A percentile compares a stretch with the other conserved stretches of the same genome.
These are phyloP conservation scores for Aspergillus phoenicis DNA, from an alignment of 2,329 filamentous ascomycete genomes.

Conservation along the genomic window DNA sequence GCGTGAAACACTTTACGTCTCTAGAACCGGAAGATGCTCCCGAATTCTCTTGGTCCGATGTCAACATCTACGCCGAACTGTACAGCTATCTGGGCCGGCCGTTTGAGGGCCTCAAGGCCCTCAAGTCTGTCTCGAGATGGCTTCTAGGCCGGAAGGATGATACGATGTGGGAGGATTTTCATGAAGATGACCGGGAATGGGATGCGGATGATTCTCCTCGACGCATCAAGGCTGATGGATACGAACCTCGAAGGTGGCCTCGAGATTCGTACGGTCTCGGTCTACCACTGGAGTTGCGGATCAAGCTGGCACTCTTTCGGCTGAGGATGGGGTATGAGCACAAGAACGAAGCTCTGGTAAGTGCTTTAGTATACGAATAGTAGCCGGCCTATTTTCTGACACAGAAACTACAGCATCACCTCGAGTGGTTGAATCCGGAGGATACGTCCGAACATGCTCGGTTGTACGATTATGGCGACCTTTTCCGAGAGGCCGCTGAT, in stretches of 20 bases:
- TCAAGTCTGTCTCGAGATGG: slow-evolving; percentile 78
- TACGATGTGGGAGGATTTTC: slow-evolving; percentile 71
- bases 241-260: slow-evolving; percentile 57
- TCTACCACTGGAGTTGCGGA: slow-evolving; percentile 78
- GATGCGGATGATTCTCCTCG: slow-evolving; percentile 71
- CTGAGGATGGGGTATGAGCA: slow-evolving; percentile 66
- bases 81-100: slow-evolving; percentile 67
- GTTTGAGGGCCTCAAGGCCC: slow-evolving; percentile 65
- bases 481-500: slow-evolving; percentile 74
- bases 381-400: not conserved
- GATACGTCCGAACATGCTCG: slow-evolving; percentile 53
- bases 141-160: slow-evolving; percentile 75
- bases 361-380: slow-evolving; percentile 30
- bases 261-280: slow-evolving; percentile 68
- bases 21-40: slow-evolving; percentile 48
- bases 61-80: slow-evolving; percentile 83
- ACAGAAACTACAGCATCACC: slow-evolving; percentile 56
- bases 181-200: slow-evolving; percentile 84
- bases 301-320: slow-evolving; percentile 83
- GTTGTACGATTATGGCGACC: slow-evolving; percentile 70
- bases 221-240: slow-evolving; percentile 64
- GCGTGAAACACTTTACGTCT: slow-evolving; percentile 53
- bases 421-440: slow-evolving; percentile 70
- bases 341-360: slow-evolving; percentile 72
- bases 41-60: slow-evolving; percentile 72